Conservation (phyloP, 208 protist species). For the Blastocrithidia nonstop region DNA sequence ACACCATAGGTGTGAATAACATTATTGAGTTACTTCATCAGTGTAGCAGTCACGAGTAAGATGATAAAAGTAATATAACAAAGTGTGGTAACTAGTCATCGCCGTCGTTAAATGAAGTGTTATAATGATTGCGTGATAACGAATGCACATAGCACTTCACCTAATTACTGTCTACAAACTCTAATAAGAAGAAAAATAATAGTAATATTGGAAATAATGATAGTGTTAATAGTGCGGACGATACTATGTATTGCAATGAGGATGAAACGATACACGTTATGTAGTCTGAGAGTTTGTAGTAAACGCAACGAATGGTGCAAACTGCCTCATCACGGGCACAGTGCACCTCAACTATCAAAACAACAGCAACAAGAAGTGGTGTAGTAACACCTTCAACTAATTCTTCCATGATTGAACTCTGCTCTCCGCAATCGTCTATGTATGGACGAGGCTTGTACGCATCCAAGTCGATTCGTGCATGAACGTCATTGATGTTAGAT, state of each 20-base stretch:
- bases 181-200: neutral
- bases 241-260: neutral
- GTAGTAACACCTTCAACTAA: constrained; percentile 2
- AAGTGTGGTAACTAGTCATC: too few relatives aligned
- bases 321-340: constrained; percentile 3
- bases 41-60: constrained; percentile 1
- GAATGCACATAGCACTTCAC: neutral
- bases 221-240: constrained; percentile 1
- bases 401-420: constrained; percentile 54
- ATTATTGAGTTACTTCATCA: constrained; percentile 6
- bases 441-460: constrained; percentile 69
- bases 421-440: constrained; percentile 22
- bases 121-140: neutral
- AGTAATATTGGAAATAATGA: neutral
- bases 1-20: constrained; percentile 9
- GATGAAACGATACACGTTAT: neutral
- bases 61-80: neutral
- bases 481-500: constrained; percentile 36
- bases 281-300: neutral
- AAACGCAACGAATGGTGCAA: neutral
- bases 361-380: neutral
- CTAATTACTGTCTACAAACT: neutral
- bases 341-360: neutral
- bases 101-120: neutral
- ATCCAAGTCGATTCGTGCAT: constrained; percentile 14